A percentile compares a stretch with the other conserved stretches of the same genome.
These are phyloP conservation scores for Fonsecaea monophora DNA, from an alignment of 2,329 filamentous ascomycete genomes.

Conservation along the genomic window DNA sequence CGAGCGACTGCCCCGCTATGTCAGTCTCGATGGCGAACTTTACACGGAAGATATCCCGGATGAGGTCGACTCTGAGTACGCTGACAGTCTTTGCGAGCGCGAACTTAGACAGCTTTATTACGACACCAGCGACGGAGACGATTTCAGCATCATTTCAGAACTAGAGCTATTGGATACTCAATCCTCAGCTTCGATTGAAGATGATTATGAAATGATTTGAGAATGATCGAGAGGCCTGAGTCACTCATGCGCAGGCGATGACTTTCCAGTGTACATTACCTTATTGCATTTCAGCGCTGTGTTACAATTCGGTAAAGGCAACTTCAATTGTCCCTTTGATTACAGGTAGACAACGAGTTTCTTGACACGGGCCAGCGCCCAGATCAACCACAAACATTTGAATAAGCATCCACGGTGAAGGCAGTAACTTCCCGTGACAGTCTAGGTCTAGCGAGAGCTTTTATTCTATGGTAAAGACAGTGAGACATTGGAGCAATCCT, in stretches of 20 bases:
- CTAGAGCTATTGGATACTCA: conserved; percentile 9
- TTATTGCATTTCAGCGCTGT: background rate
- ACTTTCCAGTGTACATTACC: background rate
- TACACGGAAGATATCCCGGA: background rate
- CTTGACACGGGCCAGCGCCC: background rate
- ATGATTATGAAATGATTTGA: conserved; percentile 8
- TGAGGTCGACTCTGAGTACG: background rate
- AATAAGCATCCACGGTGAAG: no score
- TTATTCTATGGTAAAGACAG: conserved; percentile 1
- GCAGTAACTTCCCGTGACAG: background rate
- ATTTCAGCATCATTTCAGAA: conserved; percentile 20
- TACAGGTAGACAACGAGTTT: background rate
- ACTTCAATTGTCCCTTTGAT: no score
- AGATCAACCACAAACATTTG: background rate
- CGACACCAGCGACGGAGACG: conserved; percentile 1
- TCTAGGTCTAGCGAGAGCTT: background rate
- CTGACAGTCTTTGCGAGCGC: background rate
- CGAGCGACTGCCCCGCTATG: background rate
- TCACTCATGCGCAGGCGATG: background rate
- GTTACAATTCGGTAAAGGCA: no score
- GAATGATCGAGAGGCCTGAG: background rate
- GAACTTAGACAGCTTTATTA: background rate
- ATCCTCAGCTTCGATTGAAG: conserved; percentile 8
- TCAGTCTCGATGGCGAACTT: conserved; percentile 7
- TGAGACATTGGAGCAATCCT: background rate